Percentiles rank a stretch among this genome's conserved stretches.
phyloP scores from a whole-genome alignment of 1,284 basidiomycete genomes.

The Trichosporon sp. region DNA sequence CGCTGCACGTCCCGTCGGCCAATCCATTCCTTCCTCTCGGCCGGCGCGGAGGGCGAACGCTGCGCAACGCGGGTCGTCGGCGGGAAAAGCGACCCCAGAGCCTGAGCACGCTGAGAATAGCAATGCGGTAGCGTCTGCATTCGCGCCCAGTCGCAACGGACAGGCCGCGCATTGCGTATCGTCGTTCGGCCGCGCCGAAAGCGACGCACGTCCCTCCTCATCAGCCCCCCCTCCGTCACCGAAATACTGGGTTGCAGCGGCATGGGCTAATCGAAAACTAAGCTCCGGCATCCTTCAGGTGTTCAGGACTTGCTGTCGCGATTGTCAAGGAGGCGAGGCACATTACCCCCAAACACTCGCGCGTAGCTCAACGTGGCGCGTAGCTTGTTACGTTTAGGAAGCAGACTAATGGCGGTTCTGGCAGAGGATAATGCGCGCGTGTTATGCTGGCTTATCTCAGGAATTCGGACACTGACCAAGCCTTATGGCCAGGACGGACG shows the following conservation, averaged over 20 bases:
- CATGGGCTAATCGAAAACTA: not conserved
- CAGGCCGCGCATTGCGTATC: not conserved
- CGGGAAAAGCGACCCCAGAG: not conserved
- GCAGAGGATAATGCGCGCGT: not conserved
- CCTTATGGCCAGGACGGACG: not conserved
- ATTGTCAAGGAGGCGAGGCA: not conserved
- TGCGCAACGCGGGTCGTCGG: not conserved
- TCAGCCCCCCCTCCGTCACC: not conserved
- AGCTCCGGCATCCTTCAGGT: not conserved
- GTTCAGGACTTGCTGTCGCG: not conserved
- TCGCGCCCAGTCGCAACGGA: not conserved
- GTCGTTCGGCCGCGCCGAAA: not conserved
- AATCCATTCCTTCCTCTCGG: not conserved
- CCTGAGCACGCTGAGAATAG: not conserved
- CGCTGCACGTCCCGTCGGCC: not conserved
- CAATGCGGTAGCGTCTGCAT: not conserved
- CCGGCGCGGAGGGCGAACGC: conserved; percentile 11
- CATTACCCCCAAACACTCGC: not conserved
- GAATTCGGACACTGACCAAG: not conserved
- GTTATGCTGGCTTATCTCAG: not conserved
- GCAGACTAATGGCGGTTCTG: conserved; percentile 4
- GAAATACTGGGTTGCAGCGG: not conserved
- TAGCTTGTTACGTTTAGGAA: not conserved
- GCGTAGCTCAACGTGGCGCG: not conserved
- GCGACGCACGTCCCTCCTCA: not conserved